Evolutionary conservation across 345 rosid species (phyloP).

Genomic region (Gossypium raimondii): DNA sequence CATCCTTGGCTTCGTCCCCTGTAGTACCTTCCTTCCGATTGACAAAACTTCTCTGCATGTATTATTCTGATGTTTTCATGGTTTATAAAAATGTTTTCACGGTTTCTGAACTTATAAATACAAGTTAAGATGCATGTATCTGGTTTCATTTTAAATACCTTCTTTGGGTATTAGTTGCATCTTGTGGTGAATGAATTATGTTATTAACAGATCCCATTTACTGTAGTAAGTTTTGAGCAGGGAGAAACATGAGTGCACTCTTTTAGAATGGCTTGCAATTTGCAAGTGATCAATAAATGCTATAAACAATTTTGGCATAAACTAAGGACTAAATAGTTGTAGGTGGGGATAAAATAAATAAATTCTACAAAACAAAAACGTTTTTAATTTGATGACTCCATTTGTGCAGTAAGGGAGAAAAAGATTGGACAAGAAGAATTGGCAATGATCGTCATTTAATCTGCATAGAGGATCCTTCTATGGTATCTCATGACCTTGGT

Average conservation of each 20-base stretch:
- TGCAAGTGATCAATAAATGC: neutral
- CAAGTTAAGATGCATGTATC: too few species aligned
- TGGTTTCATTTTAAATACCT: too few species aligned
- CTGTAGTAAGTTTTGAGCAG: too few species aligned
- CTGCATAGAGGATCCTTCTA: conserved; percentile 98
- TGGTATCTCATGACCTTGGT: conserved; percentile 77
- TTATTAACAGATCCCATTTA: too few species aligned
- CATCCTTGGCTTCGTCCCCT: conserved; percentile 87
- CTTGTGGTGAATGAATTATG: too few species aligned
- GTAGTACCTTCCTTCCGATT: conserved; percentile 38
- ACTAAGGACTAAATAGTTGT: neutral
- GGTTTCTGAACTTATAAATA: too few species aligned
- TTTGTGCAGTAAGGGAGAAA: conserved; percentile 67
- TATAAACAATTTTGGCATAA: neutral
- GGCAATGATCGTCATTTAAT: conserved; percentile 96
- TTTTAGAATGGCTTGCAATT: neutral
- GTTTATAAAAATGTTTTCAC: too few species aligned
- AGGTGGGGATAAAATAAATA: neutral
- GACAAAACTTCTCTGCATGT: too few species aligned
- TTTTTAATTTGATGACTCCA: neutral
- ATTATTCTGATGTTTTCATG: too few species aligned
- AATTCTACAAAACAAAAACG: neutral
- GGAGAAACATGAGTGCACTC: neutral
- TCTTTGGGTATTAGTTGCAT: too few species aligned
- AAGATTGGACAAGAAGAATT: conserved; percentile 92